phyloP scores from a whole-genome alignment of 331 rosid species.

The Malus hybrid region DNA sequence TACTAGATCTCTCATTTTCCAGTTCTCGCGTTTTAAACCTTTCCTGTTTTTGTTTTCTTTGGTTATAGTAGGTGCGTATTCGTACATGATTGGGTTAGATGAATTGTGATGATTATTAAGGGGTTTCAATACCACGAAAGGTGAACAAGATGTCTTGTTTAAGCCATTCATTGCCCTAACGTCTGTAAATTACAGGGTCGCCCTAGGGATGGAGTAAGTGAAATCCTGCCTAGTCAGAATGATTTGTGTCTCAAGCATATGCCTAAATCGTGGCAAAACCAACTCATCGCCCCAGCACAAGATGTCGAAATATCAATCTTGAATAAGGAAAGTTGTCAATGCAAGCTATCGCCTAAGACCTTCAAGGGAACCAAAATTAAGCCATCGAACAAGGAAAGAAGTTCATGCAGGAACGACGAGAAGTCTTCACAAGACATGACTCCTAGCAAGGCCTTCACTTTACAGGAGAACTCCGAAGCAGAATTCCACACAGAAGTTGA shows the following conservation, averaged over 20 bases:
- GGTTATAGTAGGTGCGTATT: not conserved
- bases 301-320: conserved; percentile 5
- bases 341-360: not conserved
- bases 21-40: not conserved
- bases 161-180: not conserved
- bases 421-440: conserved; percentile 12
- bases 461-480: conserved; percentile 14
- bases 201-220: conserved; percentile 6
- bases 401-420: not conserved
- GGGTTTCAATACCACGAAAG: too few relatives aligned
- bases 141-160: not conserved
- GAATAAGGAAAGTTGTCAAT: conserved; percentile 11
- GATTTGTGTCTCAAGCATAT: conserved; percentile 7
- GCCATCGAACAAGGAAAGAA: conserved; percentile 3
- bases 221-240: not conserved
- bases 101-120: not conserved
- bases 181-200: conserved; percentile 28
- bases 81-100: not conserved
- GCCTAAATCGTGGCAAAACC: conserved; percentile 15
- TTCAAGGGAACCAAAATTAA: conserved; percentile 3
- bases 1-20: not conserved
- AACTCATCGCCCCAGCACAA: conserved; percentile 9
- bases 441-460: not conserved
- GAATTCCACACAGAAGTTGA: conserved; percentile 22
- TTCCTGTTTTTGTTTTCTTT: not conserved